A percentile compares a stretch with the other conserved stretches of the same genome.
phyloP scores from a whole-genome alignment of 164 flowering plant genomes.

The Liquidambar formosana region DNA sequence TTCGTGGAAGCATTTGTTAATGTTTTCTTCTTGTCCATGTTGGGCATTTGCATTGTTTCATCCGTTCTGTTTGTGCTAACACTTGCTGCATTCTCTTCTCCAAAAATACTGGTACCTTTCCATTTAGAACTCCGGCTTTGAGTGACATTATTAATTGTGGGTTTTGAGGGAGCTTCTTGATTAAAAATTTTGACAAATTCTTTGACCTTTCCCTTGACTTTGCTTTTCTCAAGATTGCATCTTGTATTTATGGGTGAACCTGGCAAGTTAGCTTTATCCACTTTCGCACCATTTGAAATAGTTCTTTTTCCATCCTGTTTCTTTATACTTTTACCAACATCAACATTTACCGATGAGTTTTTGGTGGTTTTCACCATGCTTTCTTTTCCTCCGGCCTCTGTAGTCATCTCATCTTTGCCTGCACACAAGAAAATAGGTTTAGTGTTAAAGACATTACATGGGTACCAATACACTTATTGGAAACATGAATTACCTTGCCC shows the following conservation, averaged over 20 bases:
- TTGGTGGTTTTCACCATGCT: slow-evolving; percentile 16
- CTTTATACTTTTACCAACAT: slow-evolving; percentile 23
- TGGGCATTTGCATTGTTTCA: slow-evolving; percentile 13
- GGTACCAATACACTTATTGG: neutral
- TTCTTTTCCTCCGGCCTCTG: slow-evolving; percentile 23
- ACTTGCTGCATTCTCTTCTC: slow-evolving; percentile 22
- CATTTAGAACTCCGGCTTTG: slow-evolving; percentile 36
- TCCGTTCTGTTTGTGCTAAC: slow-evolving; percentile 15
- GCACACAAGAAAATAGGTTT: slow-evolving; percentile 13
- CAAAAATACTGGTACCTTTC: slow-evolving; percentile 21
- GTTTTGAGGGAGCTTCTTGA: slow-evolving; percentile 52
- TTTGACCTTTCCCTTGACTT: slow-evolving; percentile 61
- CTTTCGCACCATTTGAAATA: slow-evolving; percentile 11
- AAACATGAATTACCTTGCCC: slow-evolving; percentile 30
- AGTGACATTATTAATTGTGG: slow-evolving; percentile 17
- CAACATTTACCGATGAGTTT: slow-evolving; percentile 18
- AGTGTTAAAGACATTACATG: neutral
- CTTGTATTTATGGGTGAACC: slow-evolving; percentile 23
- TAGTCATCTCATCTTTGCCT: slow-evolving; percentile 31
- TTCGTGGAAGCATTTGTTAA: slow-evolving; percentile 23
- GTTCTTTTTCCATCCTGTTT: slow-evolving; percentile 28
- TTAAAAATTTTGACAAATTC: slow-evolving; percentile 76
- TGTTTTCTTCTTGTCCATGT: slow-evolving; percentile 14
- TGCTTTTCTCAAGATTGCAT: slow-evolving; percentile 27
- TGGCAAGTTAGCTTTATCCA: slow-evolving; percentile 21